Base-by-base conservation (phyloP, 495 filamentous ascomycete genomes). In the Daldinia vernicosa region DNA sequence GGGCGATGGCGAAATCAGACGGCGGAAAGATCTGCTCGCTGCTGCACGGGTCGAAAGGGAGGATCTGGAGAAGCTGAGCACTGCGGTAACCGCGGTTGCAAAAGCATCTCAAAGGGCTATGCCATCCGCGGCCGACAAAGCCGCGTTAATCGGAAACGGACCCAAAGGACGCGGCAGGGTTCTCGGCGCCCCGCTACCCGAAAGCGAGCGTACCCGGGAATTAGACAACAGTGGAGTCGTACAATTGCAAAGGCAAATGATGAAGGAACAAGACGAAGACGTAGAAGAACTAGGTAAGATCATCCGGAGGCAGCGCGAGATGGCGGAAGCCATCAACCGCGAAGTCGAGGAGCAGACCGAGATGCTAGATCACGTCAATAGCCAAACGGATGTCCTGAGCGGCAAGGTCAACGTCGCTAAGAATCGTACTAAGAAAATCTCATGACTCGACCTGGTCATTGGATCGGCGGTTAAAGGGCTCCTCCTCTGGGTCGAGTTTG, bases 191-290 rank as follows among this genome's bases (percentile, higher is more conserved):
- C 88, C 89, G 11, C 74, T 89, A 24, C 90, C 90, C 51, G 95
- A 99, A 79, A 98, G 93, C 45, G 92, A 93, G 64, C 84, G 86
- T 63, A 98, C 95, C 51, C 82, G 95, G 40, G 94, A 97, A 81
- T 80, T 95, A 63, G 95, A 97, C 76, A 99, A 99, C 74, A 81
- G 88, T 32, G 95, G 94, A 0, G 91, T 99, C 43, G 67, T 98
- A 76, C 89, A 94, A 84, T 77, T 98, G 75, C 94, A 98, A 78
- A 81, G 86, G 66, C 88, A 95, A 78, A 87, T 91, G 77, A 96
- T 98, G 89, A 62, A 86, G 40, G 89, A 94, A 70, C 95, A 99
- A 79, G 95, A 99, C 71, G 77, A 89, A 76, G 89, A 90, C 69
- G 89, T 98, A 33, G 86, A 91, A 66, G 86, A 89, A 71, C 78